A percentile compares a stretch with the other conserved stretches of the same genome.
Conservation (phyloP, 2,329 filamentous ascomycete species). For the Dothideomycetes sp. region DNA sequence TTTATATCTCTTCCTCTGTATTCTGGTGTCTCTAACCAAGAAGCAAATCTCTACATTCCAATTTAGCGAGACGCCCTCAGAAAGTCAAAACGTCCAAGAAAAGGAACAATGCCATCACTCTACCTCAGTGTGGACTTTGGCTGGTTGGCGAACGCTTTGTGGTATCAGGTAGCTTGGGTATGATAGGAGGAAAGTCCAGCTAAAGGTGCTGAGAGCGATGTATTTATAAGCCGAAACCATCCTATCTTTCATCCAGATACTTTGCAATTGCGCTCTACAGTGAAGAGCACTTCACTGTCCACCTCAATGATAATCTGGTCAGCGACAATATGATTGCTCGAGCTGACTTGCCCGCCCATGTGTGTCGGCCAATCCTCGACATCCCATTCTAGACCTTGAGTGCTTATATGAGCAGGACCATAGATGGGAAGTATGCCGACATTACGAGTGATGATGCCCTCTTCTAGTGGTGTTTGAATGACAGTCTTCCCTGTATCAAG, state of each 20-base stretch:
- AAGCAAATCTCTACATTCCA: too few species aligned
- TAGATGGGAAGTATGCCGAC: conserved; percentile 79
- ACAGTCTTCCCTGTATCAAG: conserved; percentile 57
- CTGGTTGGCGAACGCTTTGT: too few species aligned
- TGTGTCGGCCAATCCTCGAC: conserved; percentile 64
- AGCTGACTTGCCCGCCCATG: conserved; percentile 37
- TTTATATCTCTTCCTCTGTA: too few species aligned
- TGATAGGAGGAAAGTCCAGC: too few species aligned
- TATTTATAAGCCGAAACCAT: too few species aligned
- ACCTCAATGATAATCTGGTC: conserved; percentile 29
- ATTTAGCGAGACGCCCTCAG: too few species aligned
- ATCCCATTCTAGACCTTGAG: conserved; percentile 81
- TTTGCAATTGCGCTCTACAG: conserved; percentile 25
- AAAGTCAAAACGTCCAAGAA: too few species aligned
- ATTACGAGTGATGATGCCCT: conserved; percentile 57
- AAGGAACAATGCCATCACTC: too few species aligned
- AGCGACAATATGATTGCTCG: conserved; percentile 36
- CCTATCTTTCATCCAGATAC: neutral
- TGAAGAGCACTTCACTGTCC: conserved; percentile 35
- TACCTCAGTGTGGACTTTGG: too few species aligned
- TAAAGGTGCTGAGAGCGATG: too few species aligned
- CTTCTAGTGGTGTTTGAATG: conserved; percentile 49
- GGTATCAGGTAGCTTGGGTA: too few species aligned
- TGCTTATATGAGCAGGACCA: conserved; percentile 68
- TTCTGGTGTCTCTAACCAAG: too few species aligned